Percentiles rank a stretch among this genome's conserved stretches.
Conservation (phyloP, 345 rosid species). For the Murraya koenigii region DNA sequence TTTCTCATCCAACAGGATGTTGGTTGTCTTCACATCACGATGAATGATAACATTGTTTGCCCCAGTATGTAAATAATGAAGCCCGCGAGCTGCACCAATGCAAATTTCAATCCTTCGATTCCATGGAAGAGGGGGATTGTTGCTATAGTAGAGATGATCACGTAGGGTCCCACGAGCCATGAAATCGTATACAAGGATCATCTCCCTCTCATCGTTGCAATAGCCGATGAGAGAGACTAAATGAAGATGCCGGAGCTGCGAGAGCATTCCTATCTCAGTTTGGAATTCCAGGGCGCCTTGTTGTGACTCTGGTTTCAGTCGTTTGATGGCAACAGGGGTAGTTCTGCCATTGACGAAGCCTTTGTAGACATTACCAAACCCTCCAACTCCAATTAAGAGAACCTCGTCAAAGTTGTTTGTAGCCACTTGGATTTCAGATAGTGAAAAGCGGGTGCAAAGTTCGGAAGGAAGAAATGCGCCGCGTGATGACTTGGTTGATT, state of each 20-base stretch:
- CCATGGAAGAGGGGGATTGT: slow-evolving; percentile 34
- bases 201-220: slow-evolving; percentile 31
- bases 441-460: slow-evolving; percentile 3
- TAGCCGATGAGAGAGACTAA: slow-evolving; percentile 40
- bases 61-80: slow-evolving; percentile 38
- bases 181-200: slow-evolving; percentile 41
- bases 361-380: slow-evolving; percentile 42
- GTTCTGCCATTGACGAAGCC: slow-evolving; percentile 32
- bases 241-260: slow-evolving; percentile 33
- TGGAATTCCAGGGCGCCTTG: slow-evolving; percentile 38
- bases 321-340: slow-evolving; percentile 35
- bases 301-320: slow-evolving; percentile 25
- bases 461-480: background rate
- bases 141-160: slow-evolving; percentile 29
- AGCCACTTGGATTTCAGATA: slow-evolving; percentile 24
- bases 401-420: slow-evolving; percentile 34
- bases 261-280: slow-evolving; percentile 45
- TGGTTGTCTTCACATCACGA: slow-evolving; percentile 53
- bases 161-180: slow-evolving; percentile 38
- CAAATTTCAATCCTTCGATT: slow-evolving; percentile 32
- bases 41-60: slow-evolving; percentile 42
- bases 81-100: slow-evolving; percentile 36
- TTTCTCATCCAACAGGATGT: slow-evolving; percentile 49
- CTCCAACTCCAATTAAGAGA: slow-evolving; percentile 35
- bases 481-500: background rate